Evolutionary conservation across 1,284 basidiomycete species (phyloP), one percentile per base, ranked within the genome.

Genomic region (Thecaphora frezii): DNA sequence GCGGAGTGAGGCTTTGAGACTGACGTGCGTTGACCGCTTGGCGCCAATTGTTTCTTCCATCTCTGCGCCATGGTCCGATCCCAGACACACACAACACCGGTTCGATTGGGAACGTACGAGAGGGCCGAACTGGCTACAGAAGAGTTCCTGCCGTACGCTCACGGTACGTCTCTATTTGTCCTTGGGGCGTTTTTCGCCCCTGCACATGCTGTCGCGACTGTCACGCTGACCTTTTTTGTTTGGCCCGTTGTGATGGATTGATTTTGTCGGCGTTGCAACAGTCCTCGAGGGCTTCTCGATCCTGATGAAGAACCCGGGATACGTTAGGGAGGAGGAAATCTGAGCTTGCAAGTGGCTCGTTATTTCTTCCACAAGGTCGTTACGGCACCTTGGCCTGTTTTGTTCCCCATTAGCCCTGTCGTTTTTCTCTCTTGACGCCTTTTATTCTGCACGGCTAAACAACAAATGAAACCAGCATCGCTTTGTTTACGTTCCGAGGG

Each of bases 71-170:
- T n/a, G n/a, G n/a, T 30, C 28, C 28, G 7, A 7, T 30, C 33
- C 12, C 92, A 97, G 81, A 98, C 96, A 24, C 92, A 97, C 81
- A 88, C 90, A 69, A 93, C 93, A 43, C 96, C 96, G 0, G 94
- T 98, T 44, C 87, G 96, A 46, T 82, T 98, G 52, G 93, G 90
- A 2, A 94, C 92, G 51, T 90, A 87, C 16, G 94, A 98, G 77
- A 85, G 96, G 44, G 93, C 91, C 3, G 96, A 98, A 81, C 81
- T 98, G 69, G 96, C 91, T 18, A 97, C 93, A 26, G 96, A 97
- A 80, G 94, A 98, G 82, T 97, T 85, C 80, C 90, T 97, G 73
- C 88, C 92, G 10, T 99, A 90, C 79, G 85, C 87, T 46, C 86
- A 87, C 69, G 89, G 93, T 97, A 80, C 91, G 92, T 58, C 89